Base-by-base conservation (phyloP, 176 grass and related monocot genomes). In the sorghum (Sorghum bicolor) region DNA sequence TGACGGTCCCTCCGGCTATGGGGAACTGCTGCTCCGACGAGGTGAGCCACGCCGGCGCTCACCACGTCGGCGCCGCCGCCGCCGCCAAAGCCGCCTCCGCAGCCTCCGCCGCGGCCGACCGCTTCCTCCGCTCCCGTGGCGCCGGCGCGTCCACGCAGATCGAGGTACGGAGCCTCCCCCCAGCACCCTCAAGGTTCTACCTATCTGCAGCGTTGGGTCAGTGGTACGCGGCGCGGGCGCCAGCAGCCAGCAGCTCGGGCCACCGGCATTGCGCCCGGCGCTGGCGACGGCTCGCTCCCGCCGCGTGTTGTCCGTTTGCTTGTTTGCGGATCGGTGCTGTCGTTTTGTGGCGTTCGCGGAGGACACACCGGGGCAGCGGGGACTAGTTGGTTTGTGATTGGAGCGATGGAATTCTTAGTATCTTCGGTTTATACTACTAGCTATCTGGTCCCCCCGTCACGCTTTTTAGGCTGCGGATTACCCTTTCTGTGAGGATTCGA, bases 11-110 rank as follows among this genome's bases (percentile, higher is more conserved):
- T n/a, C 36, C 79, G 26, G 62, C 62, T 19, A 90, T 98, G 96
- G 96, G 96, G n/a, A 98, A 98, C 78, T 98, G 96, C 85, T 95
- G 84, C 85, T 93, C 93, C n/a, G 89, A 92, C 38, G 96, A 96
- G 74, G 43, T 61, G 47, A 72, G 70, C 62, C 80, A 82, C 20
- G 84, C 77, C 11, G 91, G 85, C 34, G 30, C 74, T 64, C 95
- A 88, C 73, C 77, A 86, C 44, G 86, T 92, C 20, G 87, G 83
- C 70, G 25, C 48, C 48, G 5, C 76, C 68, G 86, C 75, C 22
- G 67, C 86, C 6, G 61, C 87, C 70, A 52, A 78, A n/a, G 70
- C 83, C 22, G 74, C 86, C 8, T 78, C 67, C 6, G 79, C 72
- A 20, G 84, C 86, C 28, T 70, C 85, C 32, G 85, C 90, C 75